Base-by-base conservation (phyloP, 306 rosid genomes). In the Amphicarpaea edgeworthii region DNA sequence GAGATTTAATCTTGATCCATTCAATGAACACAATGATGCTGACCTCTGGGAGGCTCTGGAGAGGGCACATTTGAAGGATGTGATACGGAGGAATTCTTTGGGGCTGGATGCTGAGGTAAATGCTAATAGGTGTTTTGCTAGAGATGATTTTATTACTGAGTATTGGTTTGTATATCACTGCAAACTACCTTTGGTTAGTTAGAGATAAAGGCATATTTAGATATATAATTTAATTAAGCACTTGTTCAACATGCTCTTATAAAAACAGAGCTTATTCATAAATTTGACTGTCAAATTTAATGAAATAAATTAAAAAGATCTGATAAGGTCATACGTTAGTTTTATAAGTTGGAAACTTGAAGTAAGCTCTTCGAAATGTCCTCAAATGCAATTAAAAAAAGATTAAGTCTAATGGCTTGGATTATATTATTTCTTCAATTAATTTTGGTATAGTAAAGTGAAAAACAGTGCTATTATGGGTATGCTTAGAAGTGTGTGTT, bases 41-140 rank as follows among this genome's bases (percentile, higher is more conserved):
- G 95, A 95, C 79, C 91, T 92, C 65, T 95, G 98, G 98, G 97
- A 92, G 86, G 95, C 96, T 60, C 77, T 95, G 46, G 95, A 95
- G 85, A 87, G 96, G 80, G 96, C 97, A 55, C 90, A 92, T 85
- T 85, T 92, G 55, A 95, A 90, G 86, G 98, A 90, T 77, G 96
- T 89, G 14, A 84, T 92, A 64, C 81, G 89, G 54, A 87, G 95
- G 81, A 90, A 82, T 79, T 86, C 96, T 43, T 77, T 92, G 50
- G 97, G 98, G 62, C 86, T 95, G 58, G 96, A 95, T 54, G 90
- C 93, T 30, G 93, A 90, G 98, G 98, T 95, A 85, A 26, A 59
- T 55, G 34, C 6, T 34, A 34, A 30, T 30, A 30, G 37, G 9
- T 63, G 34, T 68, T 66, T 76, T 43, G 73, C n/a, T 72, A 9